Evolutionary conservation across 352 stramenopile species (phyloP).

Genomic region (Phytopythium delawarense): DNA sequence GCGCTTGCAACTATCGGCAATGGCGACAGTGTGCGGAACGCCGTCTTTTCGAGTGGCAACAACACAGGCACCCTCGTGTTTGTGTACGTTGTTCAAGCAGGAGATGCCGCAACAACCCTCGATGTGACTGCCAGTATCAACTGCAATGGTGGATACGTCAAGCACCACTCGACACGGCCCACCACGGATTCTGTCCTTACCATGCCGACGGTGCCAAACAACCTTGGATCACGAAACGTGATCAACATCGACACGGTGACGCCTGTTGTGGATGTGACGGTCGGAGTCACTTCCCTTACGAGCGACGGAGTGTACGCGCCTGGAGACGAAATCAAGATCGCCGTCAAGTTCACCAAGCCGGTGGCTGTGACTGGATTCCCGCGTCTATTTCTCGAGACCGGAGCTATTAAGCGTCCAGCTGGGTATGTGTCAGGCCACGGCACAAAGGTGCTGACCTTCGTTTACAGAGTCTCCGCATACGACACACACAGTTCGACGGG

Average conservation of each 20-base stretch:
- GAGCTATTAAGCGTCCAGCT: conserved; percentile 57
- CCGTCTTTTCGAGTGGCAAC: conserved; percentile 55
- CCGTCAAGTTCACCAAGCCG: conserved; percentile 76
- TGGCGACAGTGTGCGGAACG: conserved; percentile 25
- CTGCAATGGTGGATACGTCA: conserved; percentile 62
- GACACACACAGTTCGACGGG: conserved; percentile 44
- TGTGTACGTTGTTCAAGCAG: conserved; percentile 58
- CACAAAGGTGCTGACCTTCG: conserved; percentile 58
- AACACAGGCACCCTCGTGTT: conserved; percentile 68
- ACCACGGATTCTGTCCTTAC: conserved; percentile 49
- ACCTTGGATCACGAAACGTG: conserved; percentile 46
- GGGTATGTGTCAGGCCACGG: conserved; percentile 58
- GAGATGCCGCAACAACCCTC: conserved; percentile 40
- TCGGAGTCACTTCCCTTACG: conserved; percentile 51
- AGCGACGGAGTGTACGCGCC: conserved; percentile 62
- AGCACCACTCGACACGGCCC: conserved; percentile 60
- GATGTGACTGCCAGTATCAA: conserved; percentile 56
- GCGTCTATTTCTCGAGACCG: conserved; percentile 68
- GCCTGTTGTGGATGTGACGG: conserved; percentile 42
- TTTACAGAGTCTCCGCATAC: conserved; percentile 66
- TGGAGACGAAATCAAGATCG: conserved; percentile 57
- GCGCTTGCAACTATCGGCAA: conserved; percentile 39
- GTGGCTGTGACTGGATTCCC: conserved; percentile 63
- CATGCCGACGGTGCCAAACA: conserved; percentile 42
- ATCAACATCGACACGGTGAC: conserved; percentile 63